These are phyloP conservation scores for Pleurotus pulmonarius DNA, from an alignment of 768 basidiomycete genomes.

Conservation along the genomic window DNA sequence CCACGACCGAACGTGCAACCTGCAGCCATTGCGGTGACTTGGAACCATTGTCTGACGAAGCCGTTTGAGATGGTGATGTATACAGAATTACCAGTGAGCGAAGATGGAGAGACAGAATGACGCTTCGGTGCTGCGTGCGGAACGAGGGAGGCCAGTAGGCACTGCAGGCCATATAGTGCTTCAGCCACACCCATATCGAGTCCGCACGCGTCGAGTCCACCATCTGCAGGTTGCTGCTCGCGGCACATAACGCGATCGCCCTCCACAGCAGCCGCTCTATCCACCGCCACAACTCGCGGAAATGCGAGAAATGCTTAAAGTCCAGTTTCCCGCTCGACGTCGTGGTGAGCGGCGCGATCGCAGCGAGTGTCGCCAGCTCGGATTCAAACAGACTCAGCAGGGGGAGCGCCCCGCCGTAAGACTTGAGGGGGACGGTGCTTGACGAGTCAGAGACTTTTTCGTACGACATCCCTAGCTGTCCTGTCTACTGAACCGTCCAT, in stretches of 20 bases:
- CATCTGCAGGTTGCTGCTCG: conserved; percentile 32
- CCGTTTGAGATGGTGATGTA: conserved; percentile 8
- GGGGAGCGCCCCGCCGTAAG: conserved; percentile 53
- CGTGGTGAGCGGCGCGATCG: conserved; percentile 14
- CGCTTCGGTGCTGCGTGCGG: conserved; percentile 70
- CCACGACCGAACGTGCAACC: conserved; percentile 61
- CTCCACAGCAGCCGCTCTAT: conserved; percentile 79
- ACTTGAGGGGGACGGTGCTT: conserved; percentile 46
- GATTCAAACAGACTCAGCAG: conserved; percentile 47
- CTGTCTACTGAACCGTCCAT: conserved; percentile 1
- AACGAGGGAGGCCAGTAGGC: conserved; percentile 78
- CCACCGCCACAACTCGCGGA: conserved; percentile 88
- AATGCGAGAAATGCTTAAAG: conserved; percentile 55
- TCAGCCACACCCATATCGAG: conserved; percentile 61
- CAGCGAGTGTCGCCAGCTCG: conserved; percentile 35
- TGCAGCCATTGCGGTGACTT: conserved; percentile 55
- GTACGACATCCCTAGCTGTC: conserved; percentile 63
- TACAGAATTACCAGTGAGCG: conserved; percentile 55
- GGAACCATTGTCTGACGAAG: conserved; percentile 16
- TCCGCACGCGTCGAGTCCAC: conserved; percentile 27
- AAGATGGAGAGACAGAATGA: conserved; percentile 67
- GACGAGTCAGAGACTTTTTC: conserved; percentile 52
- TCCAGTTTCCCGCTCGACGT: conserved; percentile 32
- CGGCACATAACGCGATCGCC: conserved; percentile 63
- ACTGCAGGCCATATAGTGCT: conserved; percentile 57